Conservation (phyloP, 192 early-diverging fungal species). For the Linnemannia exigua region DNA sequence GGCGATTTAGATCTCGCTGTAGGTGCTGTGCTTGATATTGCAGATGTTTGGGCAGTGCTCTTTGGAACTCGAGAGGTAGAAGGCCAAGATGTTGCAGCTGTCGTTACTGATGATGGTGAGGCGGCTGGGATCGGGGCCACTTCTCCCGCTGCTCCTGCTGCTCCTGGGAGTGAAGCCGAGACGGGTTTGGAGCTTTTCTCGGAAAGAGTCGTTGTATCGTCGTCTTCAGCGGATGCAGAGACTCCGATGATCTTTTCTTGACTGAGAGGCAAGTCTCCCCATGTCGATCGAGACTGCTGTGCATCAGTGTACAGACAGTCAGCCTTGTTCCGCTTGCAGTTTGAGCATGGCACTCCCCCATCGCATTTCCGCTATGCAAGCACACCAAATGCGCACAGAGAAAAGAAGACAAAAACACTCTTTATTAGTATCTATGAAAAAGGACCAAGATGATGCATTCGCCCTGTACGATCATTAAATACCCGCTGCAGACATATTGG, state of each 20-base stretch:
- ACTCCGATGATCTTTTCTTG: slow-evolving; percentile 48
- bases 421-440: background rate
- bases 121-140: too few relatives aligned
- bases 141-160: background rate
- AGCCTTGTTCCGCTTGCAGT: slow-evolving; percentile 52
- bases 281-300: slow-evolving; percentile 50
- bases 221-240: background rate
- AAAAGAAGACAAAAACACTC: background rate
- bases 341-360: slow-evolving; percentile 52
- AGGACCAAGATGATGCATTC: background rate
- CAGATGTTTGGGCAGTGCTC: background rate
- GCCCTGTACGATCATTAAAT: background rate
- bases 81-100: background rate
- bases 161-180: background rate
- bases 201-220: background rate
- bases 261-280: slow-evolving; percentile 51
- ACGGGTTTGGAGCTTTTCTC: background rate
- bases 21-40: background rate
- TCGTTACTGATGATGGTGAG: background rate
- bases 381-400: background rate
- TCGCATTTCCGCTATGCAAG: slow-evolving; percentile 45
- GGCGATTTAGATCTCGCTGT: background rate
- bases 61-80: background rate
- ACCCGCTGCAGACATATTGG: too few relatives aligned
- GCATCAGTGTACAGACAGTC: slow-evolving; percentile 55